phyloP scores from a whole-genome alignment of 768 basidiomycete species.

The Podaxis mareebaensis region DNA sequence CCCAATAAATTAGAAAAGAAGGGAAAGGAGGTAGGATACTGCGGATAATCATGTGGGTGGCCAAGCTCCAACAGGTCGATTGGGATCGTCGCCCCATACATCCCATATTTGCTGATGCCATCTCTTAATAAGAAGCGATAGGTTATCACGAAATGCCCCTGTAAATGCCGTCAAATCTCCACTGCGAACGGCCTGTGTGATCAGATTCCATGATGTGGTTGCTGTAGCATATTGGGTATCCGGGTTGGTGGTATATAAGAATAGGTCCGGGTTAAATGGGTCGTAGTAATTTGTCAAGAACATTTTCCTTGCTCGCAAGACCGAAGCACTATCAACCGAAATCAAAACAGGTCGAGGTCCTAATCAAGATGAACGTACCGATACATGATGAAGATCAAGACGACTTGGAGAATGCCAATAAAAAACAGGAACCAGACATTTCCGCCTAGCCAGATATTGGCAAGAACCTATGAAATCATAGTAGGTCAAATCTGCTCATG shows the following conservation, averaged over 20 bases:
- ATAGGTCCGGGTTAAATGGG: constrained; percentile 73
- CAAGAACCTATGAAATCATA: constrained; percentile 5
- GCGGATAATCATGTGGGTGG: constrained; percentile 34
- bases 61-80: constrained; percentile 31
- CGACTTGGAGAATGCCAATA: constrained; percentile 38
- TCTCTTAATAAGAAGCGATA: constrained; percentile 32
- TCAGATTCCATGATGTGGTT: constrained; percentile 25
- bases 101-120: constrained; percentile 46
- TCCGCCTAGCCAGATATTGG: constrained; percentile 2
- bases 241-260: constrained; percentile 49
- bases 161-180: constrained; percentile 25
- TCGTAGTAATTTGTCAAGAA: constrained; percentile 80
- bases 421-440: constrained; percentile 24
- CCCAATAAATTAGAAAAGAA: not conserved
- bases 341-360: constrained; percentile 13
- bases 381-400: constrained; percentile 54
- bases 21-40: not conserved
- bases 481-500: not conserved
- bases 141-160: constrained; percentile 32
- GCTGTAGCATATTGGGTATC: too few relatives aligned
- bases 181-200: constrained; percentile 2
- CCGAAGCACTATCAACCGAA: constrained; percentile 40
- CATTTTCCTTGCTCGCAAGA: constrained; percentile 47
- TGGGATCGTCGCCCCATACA: constrained; percentile 37
- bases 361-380: constrained; percentile 39